Percentiles rank a stretch among this genome's conserved stretches.
These are phyloP conservation scores for Lycium barbarum DNA, from an alignment of 257 asterid species.

Conservation along the genomic window DNA sequence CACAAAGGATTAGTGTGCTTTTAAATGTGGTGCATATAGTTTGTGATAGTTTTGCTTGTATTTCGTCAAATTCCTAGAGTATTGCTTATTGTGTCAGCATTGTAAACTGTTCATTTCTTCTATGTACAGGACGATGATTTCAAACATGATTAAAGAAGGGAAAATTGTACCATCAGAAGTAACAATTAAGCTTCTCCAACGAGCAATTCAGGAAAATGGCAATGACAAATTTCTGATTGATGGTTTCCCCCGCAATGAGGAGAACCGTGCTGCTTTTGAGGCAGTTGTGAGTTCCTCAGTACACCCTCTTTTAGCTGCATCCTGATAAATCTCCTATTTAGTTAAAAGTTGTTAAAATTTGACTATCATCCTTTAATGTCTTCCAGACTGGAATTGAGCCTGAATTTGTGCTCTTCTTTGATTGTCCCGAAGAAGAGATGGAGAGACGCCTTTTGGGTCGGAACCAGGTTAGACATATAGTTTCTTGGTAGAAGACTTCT, in stretches of 20 bases:
- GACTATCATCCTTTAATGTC: not conserved
- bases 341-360: not conserved
- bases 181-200: constrained; percentile 78
- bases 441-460: constrained; percentile 53
- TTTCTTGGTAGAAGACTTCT: not conserved
- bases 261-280: constrained; percentile 91
- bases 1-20: not conserved
- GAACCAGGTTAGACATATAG: constrained; percentile 41
- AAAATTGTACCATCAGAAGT: constrained; percentile 92
- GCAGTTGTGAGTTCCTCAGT: constrained; percentile 57
- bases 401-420: constrained; percentile 59
- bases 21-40: constrained; percentile 14
- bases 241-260: constrained; percentile 97
- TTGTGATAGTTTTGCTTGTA: not conserved
- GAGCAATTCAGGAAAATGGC: constrained; percentile 70
- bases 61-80: not conserved
- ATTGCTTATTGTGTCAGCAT: constrained; percentile 14
- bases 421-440: constrained; percentile 59
- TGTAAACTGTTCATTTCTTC: constrained; percentile 11
- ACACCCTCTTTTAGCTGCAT: constrained; percentile 6
- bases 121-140: constrained; percentile 73
- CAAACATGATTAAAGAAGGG: constrained; percentile 86
- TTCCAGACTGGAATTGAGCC: constrained; percentile 85
- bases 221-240: constrained; percentile 94
- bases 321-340: not conserved